Percentiles rank a stretch among this genome's conserved stretches.
Evolutionary conservation across 371 early-diverging fungal genomes (phyloP).

Genomic region (Coemansia linderi): DNA sequence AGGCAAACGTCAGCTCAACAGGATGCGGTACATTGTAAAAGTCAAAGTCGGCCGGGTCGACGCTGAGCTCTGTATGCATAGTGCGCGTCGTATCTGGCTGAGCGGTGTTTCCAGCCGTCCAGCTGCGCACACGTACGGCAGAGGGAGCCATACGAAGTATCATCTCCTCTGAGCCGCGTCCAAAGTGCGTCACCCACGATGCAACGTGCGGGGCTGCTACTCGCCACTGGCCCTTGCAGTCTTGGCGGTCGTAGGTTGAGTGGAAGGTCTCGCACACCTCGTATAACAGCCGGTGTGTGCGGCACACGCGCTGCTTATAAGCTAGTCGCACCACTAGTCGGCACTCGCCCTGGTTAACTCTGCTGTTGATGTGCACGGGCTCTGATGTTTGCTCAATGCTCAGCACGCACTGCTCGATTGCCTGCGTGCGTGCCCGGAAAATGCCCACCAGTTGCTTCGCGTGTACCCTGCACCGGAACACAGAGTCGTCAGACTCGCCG

Average conservation of each 20-base stretch:
- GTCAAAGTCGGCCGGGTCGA: conserved; percentile 57
- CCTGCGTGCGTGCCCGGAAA: conserved; percentile 54
- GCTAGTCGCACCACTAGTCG: conserved; percentile 59
- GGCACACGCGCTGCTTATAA: conserved; percentile 62
- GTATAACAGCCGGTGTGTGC: conserved; percentile 62
- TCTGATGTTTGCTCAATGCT: conserved; percentile 44
- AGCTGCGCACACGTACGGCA: conserved; percentile 58
- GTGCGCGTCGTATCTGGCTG: conserved; percentile 35
- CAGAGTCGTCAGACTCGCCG: conserved; percentile 14
- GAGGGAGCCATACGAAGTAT: conserved; percentile 51
- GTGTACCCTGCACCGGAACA: conserved; percentile 48
- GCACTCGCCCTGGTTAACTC: conserved; percentile 37
- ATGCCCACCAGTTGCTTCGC: conserved; percentile 58
- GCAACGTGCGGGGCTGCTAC: conserved; percentile 58
- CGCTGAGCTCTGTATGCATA: conserved; percentile 54
- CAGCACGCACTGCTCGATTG: conserved; percentile 58
- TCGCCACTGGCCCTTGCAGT: conserved; percentile 53
- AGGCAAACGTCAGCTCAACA: conserved; percentile 55
- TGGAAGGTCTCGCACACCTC: conserved; percentile 58
- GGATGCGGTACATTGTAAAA: conserved; percentile 36
- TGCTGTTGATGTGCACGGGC: conserved; percentile 9
- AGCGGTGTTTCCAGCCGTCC: conserved; percentile 42
- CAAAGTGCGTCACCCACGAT: conserved; percentile 63
- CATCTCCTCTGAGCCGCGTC: conserved; percentile 61
- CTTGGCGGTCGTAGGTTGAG: conserved; percentile 58